A percentile compares a stretch with the other conserved stretches of the same genome.
Conservation (phyloP, 1,139 yeast genomes). For the Debaryomyces robertsiae region DNA sequence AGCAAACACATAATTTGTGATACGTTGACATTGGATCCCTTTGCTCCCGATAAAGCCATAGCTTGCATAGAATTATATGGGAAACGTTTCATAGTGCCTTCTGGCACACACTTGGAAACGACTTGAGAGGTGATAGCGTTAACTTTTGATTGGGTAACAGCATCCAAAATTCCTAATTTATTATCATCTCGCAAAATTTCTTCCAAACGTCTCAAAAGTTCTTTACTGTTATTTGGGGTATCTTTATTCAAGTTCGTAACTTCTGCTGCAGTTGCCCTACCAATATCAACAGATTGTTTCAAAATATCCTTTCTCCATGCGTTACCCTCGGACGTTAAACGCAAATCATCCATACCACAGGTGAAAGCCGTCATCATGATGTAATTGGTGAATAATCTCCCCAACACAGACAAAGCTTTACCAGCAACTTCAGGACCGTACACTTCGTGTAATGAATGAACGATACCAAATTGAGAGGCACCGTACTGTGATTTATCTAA, state of each 20-base stretch:
- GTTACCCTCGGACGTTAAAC: slow-evolving; percentile 90
- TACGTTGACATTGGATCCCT: slow-evolving; percentile 97
- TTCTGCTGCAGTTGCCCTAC: slow-evolving; percentile 91
- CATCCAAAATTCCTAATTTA: slow-evolving; percentile 92
- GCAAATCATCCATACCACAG: slow-evolving; percentile 99
- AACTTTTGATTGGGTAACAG: slow-evolving; percentile 92
- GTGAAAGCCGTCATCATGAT: slow-evolving; percentile 92
- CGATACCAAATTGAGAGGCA: slow-evolving; percentile 95
- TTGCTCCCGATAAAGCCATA: slow-evolving; percentile 99
- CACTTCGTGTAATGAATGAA: slow-evolving; percentile 93
- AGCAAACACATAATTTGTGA: slow-evolving; percentile 99
- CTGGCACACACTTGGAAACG: slow-evolving; percentile 93
- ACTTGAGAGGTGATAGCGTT: slow-evolving; percentile 90
- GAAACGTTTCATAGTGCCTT: slow-evolving; percentile 91
- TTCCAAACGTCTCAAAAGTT: slow-evolving; percentile 83
- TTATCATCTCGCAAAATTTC: slow-evolving; percentile 93
- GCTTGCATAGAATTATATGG: slow-evolving; percentile 98
- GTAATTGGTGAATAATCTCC: slow-evolving; percentile 92
- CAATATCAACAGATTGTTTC: slow-evolving; percentile 74
- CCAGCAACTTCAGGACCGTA: slow-evolving; percentile 94
- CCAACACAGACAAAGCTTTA: slow-evolving; percentile 82
- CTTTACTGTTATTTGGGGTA: slow-evolving; percentile 66
- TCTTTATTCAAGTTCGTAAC: slow-evolving; percentile 76
- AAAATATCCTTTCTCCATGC: slow-evolving; percentile 83
- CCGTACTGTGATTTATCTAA: slow-evolving; percentile 98